These are phyloP conservation scores for Fibroporia radiculosa DNA, from an alignment of 768 basidiomycete species.

Conservation along the genomic window DNA sequence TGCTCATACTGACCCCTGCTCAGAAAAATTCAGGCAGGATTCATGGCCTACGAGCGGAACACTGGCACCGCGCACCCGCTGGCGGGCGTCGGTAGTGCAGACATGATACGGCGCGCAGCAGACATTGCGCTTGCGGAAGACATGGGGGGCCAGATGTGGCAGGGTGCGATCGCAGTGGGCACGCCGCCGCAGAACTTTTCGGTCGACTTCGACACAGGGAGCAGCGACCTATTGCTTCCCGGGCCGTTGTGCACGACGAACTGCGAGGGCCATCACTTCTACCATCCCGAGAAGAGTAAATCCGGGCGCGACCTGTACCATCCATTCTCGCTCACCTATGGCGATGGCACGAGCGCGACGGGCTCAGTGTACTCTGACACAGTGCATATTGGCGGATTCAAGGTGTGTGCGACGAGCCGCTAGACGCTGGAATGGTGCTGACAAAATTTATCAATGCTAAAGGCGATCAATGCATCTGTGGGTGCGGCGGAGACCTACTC, in stretches of 20 bases:
- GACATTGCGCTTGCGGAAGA: conserved; percentile 29
- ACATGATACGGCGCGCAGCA: conserved; percentile 23
- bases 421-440: background rate
- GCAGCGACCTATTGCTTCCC: conserved; percentile 42
- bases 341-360: conserved; percentile 38
- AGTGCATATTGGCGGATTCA: conserved; percentile 35
- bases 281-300: conserved; percentile 29
- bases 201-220: conserved; percentile 33
- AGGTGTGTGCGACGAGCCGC: conserved; percentile 20
- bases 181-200: conserved; percentile 36
- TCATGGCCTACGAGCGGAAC: conserved; percentile 37
- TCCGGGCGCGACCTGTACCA: conserved; percentile 27
- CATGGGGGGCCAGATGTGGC: conserved; percentile 32
- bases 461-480: conserved; percentile 14
- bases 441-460: background rate
- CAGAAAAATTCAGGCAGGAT: conserved; percentile 38
- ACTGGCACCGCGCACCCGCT: conserved; percentile 34
- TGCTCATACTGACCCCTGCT: conserved; percentile 1
- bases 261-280: conserved; percentile 32
- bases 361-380: conserved; percentile 42
- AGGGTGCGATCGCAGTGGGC: conserved; percentile 38
- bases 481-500: conserved; percentile 19
- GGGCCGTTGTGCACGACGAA: conserved; percentile 26
- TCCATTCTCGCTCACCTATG: conserved; percentile 37
- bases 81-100: conserved; percentile 5